Evolutionary conservation across 371 early-diverging fungal species (phyloP).

Genomic region (Circinella umbellata): DNA sequence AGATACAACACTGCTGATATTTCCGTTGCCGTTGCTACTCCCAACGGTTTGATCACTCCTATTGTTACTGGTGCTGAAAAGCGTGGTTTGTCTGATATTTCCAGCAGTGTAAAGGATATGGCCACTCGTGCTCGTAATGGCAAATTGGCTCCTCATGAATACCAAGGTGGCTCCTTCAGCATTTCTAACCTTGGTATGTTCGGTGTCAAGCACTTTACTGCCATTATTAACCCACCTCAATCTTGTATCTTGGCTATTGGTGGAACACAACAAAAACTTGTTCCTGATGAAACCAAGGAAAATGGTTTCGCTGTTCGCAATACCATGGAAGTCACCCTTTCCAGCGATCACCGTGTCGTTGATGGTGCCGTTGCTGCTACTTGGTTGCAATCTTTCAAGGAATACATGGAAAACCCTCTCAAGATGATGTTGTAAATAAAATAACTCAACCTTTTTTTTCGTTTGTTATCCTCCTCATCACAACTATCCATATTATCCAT

Average conservation of each 20-base stretch:
- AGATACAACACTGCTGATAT: constrained; percentile 93
- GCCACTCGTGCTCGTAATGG: constrained; percentile 87
- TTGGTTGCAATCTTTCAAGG: constrained; percentile 92
- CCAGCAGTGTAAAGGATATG: constrained; percentile 84
- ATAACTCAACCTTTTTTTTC: not conserved
- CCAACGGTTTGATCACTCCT: constrained; percentile 95
- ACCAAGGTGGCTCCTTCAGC: constrained; percentile 96
- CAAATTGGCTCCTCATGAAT: constrained; percentile 94
- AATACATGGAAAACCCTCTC: constrained; percentile 95
- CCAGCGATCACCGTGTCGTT: constrained; percentile 96
- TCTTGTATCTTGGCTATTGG: constrained; percentile 95
- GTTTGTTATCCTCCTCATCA: not conserved
- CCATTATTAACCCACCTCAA: constrained; percentile 98
- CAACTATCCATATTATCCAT: too few relatives aligned
- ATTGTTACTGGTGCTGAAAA: constrained; percentile 86
- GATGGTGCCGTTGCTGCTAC: constrained; percentile 96
- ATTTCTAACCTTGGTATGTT: constrained; percentile 99
- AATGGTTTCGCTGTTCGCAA: constrained; percentile 68
- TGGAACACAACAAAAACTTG: constrained; percentile 80
- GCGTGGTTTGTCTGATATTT: constrained; percentile 89
- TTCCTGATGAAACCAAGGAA: constrained; percentile 70
- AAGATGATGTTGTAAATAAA: constrained; percentile 86
- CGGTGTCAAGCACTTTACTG: constrained; percentile 93
- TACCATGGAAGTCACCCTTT: constrained; percentile 89
- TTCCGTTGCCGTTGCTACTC: constrained; percentile 95